These are phyloP conservation scores for Drosera capensis DNA, from an alignment of 148 eudicot species.

Conservation along the genomic window DNA sequence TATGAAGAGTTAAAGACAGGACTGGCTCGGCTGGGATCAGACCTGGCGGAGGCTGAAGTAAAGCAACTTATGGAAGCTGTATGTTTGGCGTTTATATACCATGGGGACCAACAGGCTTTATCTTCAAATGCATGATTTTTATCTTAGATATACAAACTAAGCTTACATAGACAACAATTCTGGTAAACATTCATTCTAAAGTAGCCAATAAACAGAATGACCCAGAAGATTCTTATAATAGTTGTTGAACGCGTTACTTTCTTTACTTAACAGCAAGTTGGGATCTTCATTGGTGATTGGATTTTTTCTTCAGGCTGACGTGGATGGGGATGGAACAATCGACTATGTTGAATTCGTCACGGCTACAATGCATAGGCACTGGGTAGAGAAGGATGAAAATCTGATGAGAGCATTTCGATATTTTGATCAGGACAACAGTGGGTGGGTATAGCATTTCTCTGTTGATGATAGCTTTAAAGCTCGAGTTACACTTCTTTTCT, in stretches of 20 bases:
- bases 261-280: too few species aligned
- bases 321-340: slow-evolving; percentile 83
- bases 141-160: too few species aligned
- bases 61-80: too few species aligned
- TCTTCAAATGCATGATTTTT: too few species aligned
- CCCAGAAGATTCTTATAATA: too few species aligned
- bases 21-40: slow-evolving; percentile 77
- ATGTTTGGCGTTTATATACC: slow-evolving; percentile 13
- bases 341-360: slow-evolving; percentile 81
- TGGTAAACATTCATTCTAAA: too few species aligned
- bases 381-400: slow-evolving; percentile 71
- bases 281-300: not conserved
- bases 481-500: too few species aligned
- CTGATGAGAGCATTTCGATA: slow-evolving; percentile 65
- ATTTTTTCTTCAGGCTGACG: slow-evolving; percentile 45
- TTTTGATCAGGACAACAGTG: slow-evolving; percentile 76
- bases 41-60: slow-evolving; percentile 84
- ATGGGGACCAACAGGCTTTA: too few species aligned
- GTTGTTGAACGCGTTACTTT: too few species aligned
- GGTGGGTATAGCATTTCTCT: slow-evolving; percentile 27
- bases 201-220: too few species aligned
- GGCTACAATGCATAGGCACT: slow-evolving; percentile 85
- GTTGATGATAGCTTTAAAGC: not conserved
- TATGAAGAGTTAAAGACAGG: slow-evolving; percentile 86
- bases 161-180: too few species aligned